Evolutionary conservation across 495 filamentous ascomycete species (phyloP).

Genomic region (Penicillium coffeae): DNA sequence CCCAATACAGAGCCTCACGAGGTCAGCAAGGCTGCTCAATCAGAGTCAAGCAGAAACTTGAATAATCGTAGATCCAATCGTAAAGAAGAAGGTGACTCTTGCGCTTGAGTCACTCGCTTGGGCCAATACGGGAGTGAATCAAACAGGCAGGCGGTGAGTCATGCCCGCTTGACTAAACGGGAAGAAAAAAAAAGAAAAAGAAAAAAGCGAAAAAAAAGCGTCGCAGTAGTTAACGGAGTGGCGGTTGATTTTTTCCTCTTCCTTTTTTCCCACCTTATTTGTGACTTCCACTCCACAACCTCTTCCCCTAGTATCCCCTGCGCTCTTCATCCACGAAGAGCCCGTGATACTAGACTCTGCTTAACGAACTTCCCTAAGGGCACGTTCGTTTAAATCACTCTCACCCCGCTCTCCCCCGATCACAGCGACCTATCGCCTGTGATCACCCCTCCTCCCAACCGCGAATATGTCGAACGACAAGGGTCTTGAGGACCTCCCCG

Average conservation of each 20-base stretch:
- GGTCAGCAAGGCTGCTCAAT: background rate
- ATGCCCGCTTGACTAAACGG: background rate
- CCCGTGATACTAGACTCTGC: slow-evolving; percentile 39
- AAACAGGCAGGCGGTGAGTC: slow-evolving; percentile 17
- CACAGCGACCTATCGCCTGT: slow-evolving; percentile 62
- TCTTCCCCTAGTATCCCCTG: slow-evolving; percentile 16
- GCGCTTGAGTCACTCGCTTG: slow-evolving; percentile 12
- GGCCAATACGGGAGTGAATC: slow-evolving; percentile 1
- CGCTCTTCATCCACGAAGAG: slow-evolving; percentile 22
- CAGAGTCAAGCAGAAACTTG: slow-evolving; percentile 1
- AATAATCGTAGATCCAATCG: background rate
- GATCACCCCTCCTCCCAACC: slow-evolving; percentile 57
- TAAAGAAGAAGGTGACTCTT: slow-evolving; percentile 1
- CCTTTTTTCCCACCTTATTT: slow-evolving; percentile 32
- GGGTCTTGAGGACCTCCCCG: slow-evolving; percentile 93
- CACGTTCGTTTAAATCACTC: slow-evolving; percentile 34
- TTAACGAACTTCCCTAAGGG: slow-evolving; percentile 26
- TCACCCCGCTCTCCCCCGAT: slow-evolving; percentile 44
- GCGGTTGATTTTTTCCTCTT: slow-evolving; percentile 29
- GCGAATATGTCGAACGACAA: slow-evolving; percentile 94
- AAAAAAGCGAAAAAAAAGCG: slow-evolving; percentile 41
- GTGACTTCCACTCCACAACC: slow-evolving; percentile 29
- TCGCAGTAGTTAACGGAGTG: slow-evolving; percentile 25
- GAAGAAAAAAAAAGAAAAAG: background rate
- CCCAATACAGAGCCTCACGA: background rate